These are phyloP conservation scores for Begonia loranthoides DNA, from an alignment of 306 rosid species.

Conservation along the genomic window DNA sequence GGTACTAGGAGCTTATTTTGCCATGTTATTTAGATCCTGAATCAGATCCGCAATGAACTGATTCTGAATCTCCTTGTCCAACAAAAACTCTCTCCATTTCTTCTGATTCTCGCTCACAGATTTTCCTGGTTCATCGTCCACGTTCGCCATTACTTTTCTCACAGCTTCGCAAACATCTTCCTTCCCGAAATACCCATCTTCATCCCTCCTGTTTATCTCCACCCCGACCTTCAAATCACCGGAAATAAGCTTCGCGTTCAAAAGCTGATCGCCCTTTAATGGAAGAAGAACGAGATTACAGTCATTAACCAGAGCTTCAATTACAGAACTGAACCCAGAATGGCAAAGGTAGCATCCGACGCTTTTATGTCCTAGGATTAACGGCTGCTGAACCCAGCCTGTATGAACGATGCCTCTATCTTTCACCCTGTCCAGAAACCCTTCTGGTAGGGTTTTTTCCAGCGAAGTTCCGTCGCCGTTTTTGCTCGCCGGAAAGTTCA, in stretches of 20 bases:
- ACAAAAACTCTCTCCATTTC: constrained; percentile 28
- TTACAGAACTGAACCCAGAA: constrained; percentile 35
- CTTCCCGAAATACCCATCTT: constrained; percentile 31
- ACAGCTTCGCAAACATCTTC: constrained; percentile 24
- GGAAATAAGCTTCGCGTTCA: constrained; percentile 28
- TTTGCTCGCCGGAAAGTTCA: constrained; percentile 24
- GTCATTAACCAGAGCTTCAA: constrained; percentile 30
- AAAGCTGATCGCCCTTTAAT: constrained; percentile 32
- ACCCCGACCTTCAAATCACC: constrained; percentile 22
- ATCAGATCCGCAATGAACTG: constrained; percentile 23
- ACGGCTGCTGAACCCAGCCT: constrained; percentile 47
- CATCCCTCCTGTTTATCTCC: constrained; percentile 25
- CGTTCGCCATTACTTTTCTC: constrained; percentile 21
- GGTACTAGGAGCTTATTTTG: no score
- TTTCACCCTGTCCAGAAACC: constrained; percentile 30
- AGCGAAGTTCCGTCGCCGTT: constrained; percentile 11
- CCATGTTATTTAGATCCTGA: constrained; percentile 2
- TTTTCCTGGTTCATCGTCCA: constrained; percentile 18
- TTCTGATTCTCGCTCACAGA: constrained; percentile 19
- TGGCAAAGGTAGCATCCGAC: constrained; percentile 31
- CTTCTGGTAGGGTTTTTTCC: constrained; percentile 18
- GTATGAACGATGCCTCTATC: constrained; percentile 22
- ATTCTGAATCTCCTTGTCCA: constrained; percentile 17
- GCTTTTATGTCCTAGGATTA: constrained; percentile 20
- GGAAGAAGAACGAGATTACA: constrained; percentile 37